Conservation (phyloP, 108 stramenopile genomes). For the Epipyxis sp. region DNA sequence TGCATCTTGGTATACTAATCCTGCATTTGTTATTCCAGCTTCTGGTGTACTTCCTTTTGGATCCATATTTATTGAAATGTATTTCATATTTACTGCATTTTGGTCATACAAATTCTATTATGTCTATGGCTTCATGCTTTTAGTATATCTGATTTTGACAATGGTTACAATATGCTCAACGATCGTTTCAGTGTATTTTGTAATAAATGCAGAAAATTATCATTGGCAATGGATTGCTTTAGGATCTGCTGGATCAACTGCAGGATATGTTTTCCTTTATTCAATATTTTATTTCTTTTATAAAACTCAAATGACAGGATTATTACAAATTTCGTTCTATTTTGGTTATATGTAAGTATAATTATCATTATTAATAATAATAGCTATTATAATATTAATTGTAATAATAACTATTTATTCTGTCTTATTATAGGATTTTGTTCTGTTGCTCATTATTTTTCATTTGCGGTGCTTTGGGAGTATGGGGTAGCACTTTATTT, state of each 20-base stretch:
- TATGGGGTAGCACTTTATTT: conserved; percentile 49
- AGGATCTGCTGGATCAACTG: conserved; percentile 76
- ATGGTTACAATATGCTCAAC: conserved; percentile 92
- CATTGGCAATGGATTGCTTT: conserved; percentile 98
- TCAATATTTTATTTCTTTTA: conserved; percentile 91
- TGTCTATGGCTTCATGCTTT: conserved; percentile 94
- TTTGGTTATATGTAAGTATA: conserved; percentile 83
- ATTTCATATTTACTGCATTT: conserved; percentile 55
- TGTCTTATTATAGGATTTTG: conserved; percentile 39
- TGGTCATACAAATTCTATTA: conserved; percentile 95
- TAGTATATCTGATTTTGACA: conserved; percentile 86
- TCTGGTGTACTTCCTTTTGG: conserved; percentile 90
- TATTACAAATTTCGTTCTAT: conserved; percentile 87
- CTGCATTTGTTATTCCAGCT: conserved; percentile 73
- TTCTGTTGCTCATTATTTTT: conserved; percentile 46
- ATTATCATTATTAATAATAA: conserved; percentile 61
- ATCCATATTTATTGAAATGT: conserved; percentile 93
- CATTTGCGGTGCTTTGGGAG: conserved; percentile 51
- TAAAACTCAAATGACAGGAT: conserved; percentile 93
- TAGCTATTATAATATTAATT: background rate
- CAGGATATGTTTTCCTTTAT: conserved; percentile 92
- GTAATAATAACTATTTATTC: conserved; percentile 16
- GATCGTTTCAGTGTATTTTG: conserved; percentile 93
- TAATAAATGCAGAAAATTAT: conserved; percentile 93
- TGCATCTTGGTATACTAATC: conserved; percentile 84